These are phyloP conservation scores for Tricholoma bakamatsutake DNA, from an alignment of 768 basidiomycete genomes.

Conservation along the genomic window DNA sequence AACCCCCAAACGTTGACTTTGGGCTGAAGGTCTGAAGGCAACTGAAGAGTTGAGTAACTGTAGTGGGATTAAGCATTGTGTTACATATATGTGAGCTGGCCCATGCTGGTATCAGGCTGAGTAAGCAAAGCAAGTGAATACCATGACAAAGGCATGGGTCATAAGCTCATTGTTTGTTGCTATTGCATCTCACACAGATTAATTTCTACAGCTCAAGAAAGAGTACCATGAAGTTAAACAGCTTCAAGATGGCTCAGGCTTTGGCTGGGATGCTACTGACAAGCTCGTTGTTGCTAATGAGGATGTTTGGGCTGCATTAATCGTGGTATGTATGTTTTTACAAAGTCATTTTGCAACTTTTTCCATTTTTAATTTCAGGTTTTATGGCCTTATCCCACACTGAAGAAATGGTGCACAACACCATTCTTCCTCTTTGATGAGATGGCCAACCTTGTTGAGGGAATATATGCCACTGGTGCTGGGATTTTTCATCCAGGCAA, in stretches of 20 bases:
- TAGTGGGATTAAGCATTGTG: too few relatives aligned
- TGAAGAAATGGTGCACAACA: neutral
- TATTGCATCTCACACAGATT: neutral
- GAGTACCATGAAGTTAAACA: slow-evolving; percentile 15
- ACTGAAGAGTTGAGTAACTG: too few relatives aligned
- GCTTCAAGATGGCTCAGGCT: slow-evolving; percentile 17
- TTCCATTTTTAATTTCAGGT: neutral
- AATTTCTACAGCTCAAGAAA: slow-evolving; percentile 17
- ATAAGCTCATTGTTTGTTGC: neutral
- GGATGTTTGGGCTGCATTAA: slow-evolving; percentile 14
- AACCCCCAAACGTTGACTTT: too few relatives aligned
- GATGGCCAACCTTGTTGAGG: slow-evolving; percentile 11
- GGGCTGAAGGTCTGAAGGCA: too few relatives aligned
- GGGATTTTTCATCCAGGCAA: slow-evolving; percentile 7
- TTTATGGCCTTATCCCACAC: neutral
- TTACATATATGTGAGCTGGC: too few relatives aligned
- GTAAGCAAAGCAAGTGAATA: too few relatives aligned
- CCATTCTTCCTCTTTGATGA: slow-evolving; percentile 18
- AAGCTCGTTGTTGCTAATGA: slow-evolving; percentile 23
- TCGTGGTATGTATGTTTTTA: neutral
- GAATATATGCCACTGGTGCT: slow-evolving; percentile 9
- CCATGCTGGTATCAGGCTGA: too few relatives aligned
- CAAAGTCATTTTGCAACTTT: neutral
- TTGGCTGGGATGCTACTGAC: slow-evolving; percentile 22
- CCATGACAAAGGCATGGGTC: too few relatives aligned